Conservation (phyloP, 2,329 filamentous ascomycete species). For the Arthrinium puccinioides region DNA sequence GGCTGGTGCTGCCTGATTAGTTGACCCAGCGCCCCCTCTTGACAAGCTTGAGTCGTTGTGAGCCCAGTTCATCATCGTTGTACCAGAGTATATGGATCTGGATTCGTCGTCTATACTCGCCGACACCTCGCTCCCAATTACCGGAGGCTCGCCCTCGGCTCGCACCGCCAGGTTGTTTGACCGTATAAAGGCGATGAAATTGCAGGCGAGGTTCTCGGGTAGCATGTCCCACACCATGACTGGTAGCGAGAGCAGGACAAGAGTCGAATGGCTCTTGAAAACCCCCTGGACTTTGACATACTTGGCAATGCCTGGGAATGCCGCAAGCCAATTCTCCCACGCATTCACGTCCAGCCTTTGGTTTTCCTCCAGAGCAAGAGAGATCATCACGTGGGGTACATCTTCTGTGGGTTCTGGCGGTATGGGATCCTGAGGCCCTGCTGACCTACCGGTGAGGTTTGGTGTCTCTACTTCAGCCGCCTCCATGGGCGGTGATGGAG, state of each 20-base stretch:
- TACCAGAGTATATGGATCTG: constrained; percentile 20
- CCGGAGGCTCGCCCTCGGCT: constrained; percentile 11
- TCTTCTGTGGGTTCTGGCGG: constrained; percentile 43
- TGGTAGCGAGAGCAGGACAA: constrained; percentile 50
- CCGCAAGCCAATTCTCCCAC: constrained; percentile 50
- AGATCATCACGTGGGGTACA: constrained; percentile 54
- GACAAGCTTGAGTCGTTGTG: constrained; percentile 7
- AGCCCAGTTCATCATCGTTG: constrained; percentile 15
- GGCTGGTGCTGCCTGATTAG: neutral
- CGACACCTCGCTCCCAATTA: constrained; percentile 10
- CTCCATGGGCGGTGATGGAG: constrained; percentile 28
- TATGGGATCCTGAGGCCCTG: constrained; percentile 17
- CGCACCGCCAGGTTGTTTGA: constrained; percentile 45
- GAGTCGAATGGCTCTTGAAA: constrained; percentile 54
- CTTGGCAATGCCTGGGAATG: constrained; percentile 50
- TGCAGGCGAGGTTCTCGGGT: constrained; percentile 48
- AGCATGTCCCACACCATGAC: constrained; percentile 54
- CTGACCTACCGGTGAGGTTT: constrained; percentile 19
- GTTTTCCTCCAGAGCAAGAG: constrained; percentile 50
- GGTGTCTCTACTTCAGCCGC: constrained; percentile 11
- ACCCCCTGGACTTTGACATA: constrained; percentile 55
- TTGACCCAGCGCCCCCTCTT: too few relatives aligned
- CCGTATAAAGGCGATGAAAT: constrained; percentile 51
- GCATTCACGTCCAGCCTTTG: constrained; percentile 49
- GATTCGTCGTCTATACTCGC: constrained; percentile 13